A percentile compares a stretch with the other conserved stretches of the same genome.
Evolutionary conservation across 176 grass and related monocot genomes (phyloP).

Genomic region (Oryza punctata): DNA sequence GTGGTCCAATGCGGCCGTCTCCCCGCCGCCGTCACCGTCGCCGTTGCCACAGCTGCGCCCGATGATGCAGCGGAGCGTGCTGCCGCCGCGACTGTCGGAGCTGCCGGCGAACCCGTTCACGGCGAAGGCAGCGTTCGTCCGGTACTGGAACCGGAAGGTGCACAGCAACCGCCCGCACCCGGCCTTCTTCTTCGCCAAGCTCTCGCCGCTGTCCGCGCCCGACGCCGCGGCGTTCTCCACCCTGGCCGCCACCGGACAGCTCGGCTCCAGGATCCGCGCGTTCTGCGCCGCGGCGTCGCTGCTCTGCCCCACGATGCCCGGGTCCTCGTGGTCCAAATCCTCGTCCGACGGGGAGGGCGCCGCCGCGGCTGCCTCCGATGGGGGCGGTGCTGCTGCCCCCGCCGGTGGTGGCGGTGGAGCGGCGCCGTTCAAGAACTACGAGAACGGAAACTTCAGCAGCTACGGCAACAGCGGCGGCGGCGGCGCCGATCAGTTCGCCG

Average conservation of each 20-base stretch:
- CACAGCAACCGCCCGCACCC: constrained; percentile 55
- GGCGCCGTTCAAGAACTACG: constrained; percentile 49
- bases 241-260: constrained; percentile 28
- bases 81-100: neutral
- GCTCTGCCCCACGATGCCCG: constrained; percentile 42
- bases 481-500: constrained; percentile 45
- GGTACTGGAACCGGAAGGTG: constrained; percentile 77
- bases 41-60: no score
- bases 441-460: constrained; percentile 59
- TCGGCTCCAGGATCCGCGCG: constrained; percentile 30
- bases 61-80: neutral
- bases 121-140: constrained; percentile 54
- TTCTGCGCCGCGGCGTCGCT: constrained; percentile 53
- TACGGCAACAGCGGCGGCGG: constrained; percentile 52
- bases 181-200: constrained; percentile 59
- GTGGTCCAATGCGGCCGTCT: neutral
- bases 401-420: neutral
- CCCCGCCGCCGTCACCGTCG: neutral
- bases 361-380: neutral
- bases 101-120: constrained; percentile 61
- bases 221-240: constrained; percentile 33
- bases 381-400: no score
- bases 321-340: constrained; percentile 5
- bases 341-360: neutral
- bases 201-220: constrained; percentile 57